Evolutionary conservation across 2,329 filamentous ascomycete genomes (phyloP), one percentile per base, ranked within the genome.

Genomic region (Trichophyton schoenleinii): DNA sequence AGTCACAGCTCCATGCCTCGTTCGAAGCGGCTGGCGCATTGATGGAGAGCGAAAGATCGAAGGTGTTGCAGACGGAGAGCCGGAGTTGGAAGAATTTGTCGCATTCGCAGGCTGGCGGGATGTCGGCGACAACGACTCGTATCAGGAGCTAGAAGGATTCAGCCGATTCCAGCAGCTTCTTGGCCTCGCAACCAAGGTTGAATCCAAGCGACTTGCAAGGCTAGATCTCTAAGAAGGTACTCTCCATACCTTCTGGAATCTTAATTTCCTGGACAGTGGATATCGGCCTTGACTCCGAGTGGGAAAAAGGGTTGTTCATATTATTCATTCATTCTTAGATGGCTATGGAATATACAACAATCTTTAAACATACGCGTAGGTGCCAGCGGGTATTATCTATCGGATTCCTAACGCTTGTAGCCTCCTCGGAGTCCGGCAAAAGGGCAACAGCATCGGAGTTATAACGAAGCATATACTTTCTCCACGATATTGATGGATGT

Each of bases 71-170:
- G 46, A 59, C 3, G 44, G 31, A 15, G 52, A 59, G 31, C 18
- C 11, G 7, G 59, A 61, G 0, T 70, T 72, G 53, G 72, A 77
- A 11, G 76, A 79, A 57, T 78, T 74, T 65, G 72, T 79, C 2
- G 48, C 78, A 0, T 71, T 79, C 18, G 72, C 63, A 31, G 73
- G 73, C 0, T 78, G 75, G 75, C 67, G 67, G 2, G 64, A 66
- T 9, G 67, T 74, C 1, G 67, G 73, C 38, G 67, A 77, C 53
- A 72, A 77, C 61, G 18, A 61, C 8, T 66, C 60, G 0, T 78
- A 77, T 66, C 68, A 66, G 4, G 63, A 70, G 20, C 70, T 69
- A 1, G 70, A 72, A 3, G 70, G 62, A 1, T 74, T 74, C 38
- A 61, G 67, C 53, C 67, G 68, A 31, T 70, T 70, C 52, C 60